Percentiles rank a stretch among this genome's conserved stretches.
Evolutionary conservation across 257 asterid species (phyloP).

Genomic region (Ilex asprella): DNA sequence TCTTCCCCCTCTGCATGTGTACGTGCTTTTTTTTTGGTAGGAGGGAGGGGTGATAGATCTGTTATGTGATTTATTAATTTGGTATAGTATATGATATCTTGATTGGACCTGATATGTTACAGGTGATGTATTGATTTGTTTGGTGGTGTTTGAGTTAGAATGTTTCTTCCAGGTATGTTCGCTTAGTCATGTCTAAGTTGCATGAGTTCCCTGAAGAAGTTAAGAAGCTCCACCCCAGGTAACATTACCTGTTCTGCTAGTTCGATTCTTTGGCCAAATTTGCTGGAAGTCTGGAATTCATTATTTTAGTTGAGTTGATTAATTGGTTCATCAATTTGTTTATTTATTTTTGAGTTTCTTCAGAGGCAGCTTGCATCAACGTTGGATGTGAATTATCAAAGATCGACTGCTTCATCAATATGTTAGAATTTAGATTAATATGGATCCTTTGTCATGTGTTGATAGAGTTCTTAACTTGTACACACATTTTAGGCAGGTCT

Average conservation of each 20-base stretch:
- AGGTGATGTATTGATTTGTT: neutral
- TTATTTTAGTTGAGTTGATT: too few relatives aligned
- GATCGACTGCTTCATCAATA: neutral
- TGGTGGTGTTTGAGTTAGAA: neutral
- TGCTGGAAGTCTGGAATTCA: neutral
- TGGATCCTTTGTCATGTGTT: neutral
- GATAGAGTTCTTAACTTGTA: too few relatives aligned
- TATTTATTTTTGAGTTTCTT: neutral
- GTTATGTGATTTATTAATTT: too few relatives aligned
- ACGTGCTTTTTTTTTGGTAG: too few relatives aligned
- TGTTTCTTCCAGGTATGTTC: conserved; percentile 63
- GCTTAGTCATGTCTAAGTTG: conserved; percentile 75
- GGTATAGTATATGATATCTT: too few relatives aligned
- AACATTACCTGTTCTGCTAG: conserved; percentile 11
- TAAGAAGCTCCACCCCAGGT: conserved; percentile 81
- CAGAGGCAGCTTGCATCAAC: neutral
- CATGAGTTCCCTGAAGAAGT: conserved; percentile 42
- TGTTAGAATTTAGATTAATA: neutral
- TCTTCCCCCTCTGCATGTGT: too few relatives aligned
- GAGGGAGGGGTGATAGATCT: too few relatives aligned
- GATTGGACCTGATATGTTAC: neutral
- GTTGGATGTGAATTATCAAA: too few relatives aligned
- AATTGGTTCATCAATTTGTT: neutral
- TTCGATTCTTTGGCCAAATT: neutral
- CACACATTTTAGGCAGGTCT: too few relatives aligned